Percentiles rank a stretch among this genome's conserved stretches.
Evolutionary conservation across 1,284 basidiomycete genomes (phyloP).

Genomic region (Tilletia setariae): DNA sequence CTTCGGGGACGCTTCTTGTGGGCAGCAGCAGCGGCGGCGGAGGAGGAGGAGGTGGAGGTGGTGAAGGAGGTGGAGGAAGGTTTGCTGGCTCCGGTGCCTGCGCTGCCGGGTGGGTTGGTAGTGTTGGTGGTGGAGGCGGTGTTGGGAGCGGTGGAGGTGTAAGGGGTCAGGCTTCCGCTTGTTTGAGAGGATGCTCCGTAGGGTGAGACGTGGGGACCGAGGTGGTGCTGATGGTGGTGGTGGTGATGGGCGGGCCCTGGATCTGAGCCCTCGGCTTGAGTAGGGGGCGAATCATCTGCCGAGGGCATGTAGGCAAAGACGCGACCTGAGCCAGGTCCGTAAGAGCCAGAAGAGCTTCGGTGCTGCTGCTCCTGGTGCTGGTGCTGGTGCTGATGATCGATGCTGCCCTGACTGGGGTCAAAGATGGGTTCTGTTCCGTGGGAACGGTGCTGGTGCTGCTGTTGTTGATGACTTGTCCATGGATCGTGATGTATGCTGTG

Average conservation of each 20-base stretch:
- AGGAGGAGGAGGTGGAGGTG: background rate
- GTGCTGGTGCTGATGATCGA: no score
- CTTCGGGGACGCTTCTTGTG: constrained; percentile 44
- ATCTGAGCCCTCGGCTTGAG: constrained; percentile 16
- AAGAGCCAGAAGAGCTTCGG: background rate
- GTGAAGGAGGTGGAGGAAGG: no score
- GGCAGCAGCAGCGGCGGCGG: background rate
- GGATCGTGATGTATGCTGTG: no score
- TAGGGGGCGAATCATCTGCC: constrained; percentile 17
- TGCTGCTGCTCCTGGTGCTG: background rate
- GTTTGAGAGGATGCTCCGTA: background rate
- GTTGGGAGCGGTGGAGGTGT: constrained; percentile 14
- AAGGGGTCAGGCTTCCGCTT: constrained; percentile 18
- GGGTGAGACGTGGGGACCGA: background rate
- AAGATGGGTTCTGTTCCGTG: no score
- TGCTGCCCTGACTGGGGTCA: no score
- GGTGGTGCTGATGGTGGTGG: background rate
- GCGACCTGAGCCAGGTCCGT: background rate
- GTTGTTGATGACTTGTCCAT: no score
- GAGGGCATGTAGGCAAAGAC: constrained; percentile 41
- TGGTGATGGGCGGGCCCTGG: no score
- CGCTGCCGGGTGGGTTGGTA: no score
- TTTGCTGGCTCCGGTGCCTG: constrained; percentile 12
- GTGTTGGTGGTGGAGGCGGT: constrained; percentile 15
- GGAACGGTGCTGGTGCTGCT: no score